phyloP scores from a whole-genome alignment of 371 early-diverging fungal genomes.

The Mucor ambiguus region DNA sequence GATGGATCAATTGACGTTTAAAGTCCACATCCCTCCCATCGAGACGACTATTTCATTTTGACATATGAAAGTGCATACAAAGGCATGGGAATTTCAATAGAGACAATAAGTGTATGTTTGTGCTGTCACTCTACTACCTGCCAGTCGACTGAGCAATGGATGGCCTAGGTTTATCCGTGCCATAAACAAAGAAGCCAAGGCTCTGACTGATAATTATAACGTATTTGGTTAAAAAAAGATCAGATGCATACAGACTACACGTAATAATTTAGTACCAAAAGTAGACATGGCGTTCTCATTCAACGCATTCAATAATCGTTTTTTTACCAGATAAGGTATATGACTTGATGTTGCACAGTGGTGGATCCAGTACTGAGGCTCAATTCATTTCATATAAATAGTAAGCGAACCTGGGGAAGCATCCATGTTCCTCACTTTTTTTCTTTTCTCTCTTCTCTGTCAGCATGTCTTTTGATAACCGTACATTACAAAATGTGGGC shows the following conservation, averaged over 20 bases:
- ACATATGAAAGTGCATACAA: background rate
- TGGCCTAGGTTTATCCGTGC: background rate
- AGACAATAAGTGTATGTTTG: background rate
- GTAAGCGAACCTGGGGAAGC: background rate
- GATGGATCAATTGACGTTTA: no score
- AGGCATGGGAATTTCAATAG: background rate
- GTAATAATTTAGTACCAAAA: background rate
- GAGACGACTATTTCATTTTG: background rate
- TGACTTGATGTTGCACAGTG: background rate
- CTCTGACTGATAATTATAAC: background rate
- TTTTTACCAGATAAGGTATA: slow-evolving; percentile 3
- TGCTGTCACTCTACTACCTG: background rate
- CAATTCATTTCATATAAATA: background rate
- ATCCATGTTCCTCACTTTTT: background rate
- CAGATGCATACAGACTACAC: background rate
- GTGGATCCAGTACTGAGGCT: background rate
- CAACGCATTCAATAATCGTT: background rate
- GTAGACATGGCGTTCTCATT: background rate
- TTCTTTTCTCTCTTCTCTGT: slow-evolving; percentile 5
- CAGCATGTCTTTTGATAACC: slow-evolving; percentile 6
- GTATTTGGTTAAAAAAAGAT: background rate
- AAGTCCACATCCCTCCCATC: background rate
- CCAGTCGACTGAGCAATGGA: background rate
- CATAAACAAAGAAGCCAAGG: background rate
- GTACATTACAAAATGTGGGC: slow-evolving; percentile 11